A percentile compares a stretch with the other conserved stretches of the same genome.
phyloP scores from a whole-genome alignment of 169 alveolate genomes.

The Gregarina niphandrodes region DNA sequence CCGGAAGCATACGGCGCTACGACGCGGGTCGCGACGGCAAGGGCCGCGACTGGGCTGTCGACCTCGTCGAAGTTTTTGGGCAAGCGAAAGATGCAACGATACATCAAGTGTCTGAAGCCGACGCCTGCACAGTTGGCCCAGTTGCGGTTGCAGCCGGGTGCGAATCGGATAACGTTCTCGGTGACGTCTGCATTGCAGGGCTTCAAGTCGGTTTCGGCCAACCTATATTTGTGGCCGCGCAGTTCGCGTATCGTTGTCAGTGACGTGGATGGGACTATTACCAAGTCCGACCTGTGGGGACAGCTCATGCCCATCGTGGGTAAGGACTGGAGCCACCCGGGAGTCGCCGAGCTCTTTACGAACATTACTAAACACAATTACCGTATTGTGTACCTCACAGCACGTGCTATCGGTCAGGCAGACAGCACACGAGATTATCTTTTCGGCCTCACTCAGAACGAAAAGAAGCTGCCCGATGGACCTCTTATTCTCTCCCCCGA shows the following conservation, averaged over 20 bases:
- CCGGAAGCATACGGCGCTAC: too few relatives aligned
- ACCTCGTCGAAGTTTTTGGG: too few relatives aligned
- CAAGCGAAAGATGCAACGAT: too few relatives aligned
- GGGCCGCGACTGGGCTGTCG: too few relatives aligned
- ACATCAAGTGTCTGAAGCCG: too few relatives aligned
- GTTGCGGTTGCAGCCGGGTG: conserved; percentile 53
- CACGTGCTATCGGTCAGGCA: conserved; percentile 92
- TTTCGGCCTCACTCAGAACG: conserved; percentile 51
- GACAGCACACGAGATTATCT: conserved; percentile 72
- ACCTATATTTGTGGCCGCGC: conserved; percentile 68
- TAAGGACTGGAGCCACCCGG: conserved; percentile 85
- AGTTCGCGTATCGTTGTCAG: conserved; percentile 69
- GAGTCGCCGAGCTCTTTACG: conserved; percentile 69
- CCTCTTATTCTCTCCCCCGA: conserved; percentile 88
- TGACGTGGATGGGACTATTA: conserved; percentile 94
- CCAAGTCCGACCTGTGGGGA: conserved; percentile 81
- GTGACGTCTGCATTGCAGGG: conserved; percentile 65
- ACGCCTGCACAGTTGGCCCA: too few relatives aligned
- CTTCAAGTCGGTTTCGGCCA: conserved; percentile 56
- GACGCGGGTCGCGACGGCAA: too few relatives aligned
- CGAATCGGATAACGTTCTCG: conserved; percentile 51
- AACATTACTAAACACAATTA: conserved; percentile 68
- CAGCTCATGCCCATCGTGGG: conserved; percentile 86
- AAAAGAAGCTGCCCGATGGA: conserved; percentile 60
- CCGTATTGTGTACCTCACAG: conserved; percentile 74